Evolutionary conservation across 345 rosid species (phyloP).

Genomic region (Lepidium sativum): DNA sequence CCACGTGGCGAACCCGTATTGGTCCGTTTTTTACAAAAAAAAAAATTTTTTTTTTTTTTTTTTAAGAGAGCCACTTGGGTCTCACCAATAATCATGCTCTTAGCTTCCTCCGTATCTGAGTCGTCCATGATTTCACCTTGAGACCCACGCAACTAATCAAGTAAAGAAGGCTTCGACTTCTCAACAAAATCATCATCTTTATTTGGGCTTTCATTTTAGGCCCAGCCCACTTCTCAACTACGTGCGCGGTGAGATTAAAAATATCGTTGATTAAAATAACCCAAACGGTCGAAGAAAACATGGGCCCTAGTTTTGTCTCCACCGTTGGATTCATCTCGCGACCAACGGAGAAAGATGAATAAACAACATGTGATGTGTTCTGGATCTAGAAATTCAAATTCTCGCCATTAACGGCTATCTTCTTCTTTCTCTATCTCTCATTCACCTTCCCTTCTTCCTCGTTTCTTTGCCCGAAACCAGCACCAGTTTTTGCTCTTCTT

Average conservation of each 20-base stretch:
- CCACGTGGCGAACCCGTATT: too few relatives aligned
- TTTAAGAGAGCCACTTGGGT: too few relatives aligned
- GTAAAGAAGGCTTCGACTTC: too few relatives aligned
- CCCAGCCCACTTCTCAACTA: background rate
- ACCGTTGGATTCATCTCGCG: constrained; percentile 25
- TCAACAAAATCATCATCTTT: too few relatives aligned
- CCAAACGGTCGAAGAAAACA: constrained; percentile 9
- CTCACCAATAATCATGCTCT: too few relatives aligned
- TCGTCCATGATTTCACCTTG: too few relatives aligned
- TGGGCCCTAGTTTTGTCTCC: constrained; percentile 1
- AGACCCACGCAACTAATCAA: too few relatives aligned
- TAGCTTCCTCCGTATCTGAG: too few relatives aligned
- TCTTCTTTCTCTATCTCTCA: constrained; percentile 5
- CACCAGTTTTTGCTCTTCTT: constrained; percentile 1
- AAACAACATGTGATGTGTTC: constrained; percentile 14
- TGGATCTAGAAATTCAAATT: constrained; percentile 31
- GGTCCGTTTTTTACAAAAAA: too few relatives aligned
- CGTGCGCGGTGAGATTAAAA: background rate
- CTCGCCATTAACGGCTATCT: constrained; percentile 51
- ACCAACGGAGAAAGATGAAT: constrained; percentile 5
- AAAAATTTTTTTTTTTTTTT: too few relatives aligned
- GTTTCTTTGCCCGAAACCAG: constrained; percentile 38
- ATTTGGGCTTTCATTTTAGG: background rate
- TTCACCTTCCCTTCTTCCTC: constrained; percentile 17
- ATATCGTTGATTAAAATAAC: too few relatives aligned